Base-by-base conservation (phyloP, 2,329 filamentous ascomycete species). In the Dissoconium aciculare region DNA sequence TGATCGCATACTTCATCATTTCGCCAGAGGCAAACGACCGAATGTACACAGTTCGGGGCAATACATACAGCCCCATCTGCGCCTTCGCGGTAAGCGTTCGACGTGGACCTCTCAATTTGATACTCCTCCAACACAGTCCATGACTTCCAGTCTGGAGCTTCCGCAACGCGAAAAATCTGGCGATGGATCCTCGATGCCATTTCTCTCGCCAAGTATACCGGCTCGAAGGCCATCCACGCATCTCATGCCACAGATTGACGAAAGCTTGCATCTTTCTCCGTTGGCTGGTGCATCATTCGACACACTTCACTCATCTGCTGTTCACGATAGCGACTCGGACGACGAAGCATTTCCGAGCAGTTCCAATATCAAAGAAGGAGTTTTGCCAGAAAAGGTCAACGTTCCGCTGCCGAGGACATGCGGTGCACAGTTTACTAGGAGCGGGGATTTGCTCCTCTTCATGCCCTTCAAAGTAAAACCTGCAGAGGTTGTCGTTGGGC, bases 281-380 rank as follows among this genome's bases (percentile, higher is more conserved):
- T 66, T 58, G 19, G 53, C 59, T 27, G 69, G 76, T 40, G 74
- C 79, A 5, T 71, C 32, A 45, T 59, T 41, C 53, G 57, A 37
- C 41, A 62, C 38, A 55, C 57, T 26, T 53, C 59, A 10, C 40
- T 57, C 33, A 51, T 59, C 29, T 51, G 51, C 27, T 21, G 39
- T 35, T 11, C 33, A 36, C 33, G 46, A 49, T 24, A 46, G 46
- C 30, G 50, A 52, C 32, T 52, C 63, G 21, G 60, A 55, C 16
- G 78, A 80, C 34, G 82, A 89, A 41, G 87, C 81, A 42, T 94
- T 52, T 31, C 44, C 41, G 9, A 41, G 44, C 5, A 40, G 39
- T 12, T 62, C 63, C 39, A 33, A 43, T 37, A 63, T 54, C 15
- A 60, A 66, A 34, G 66, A 66, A 34, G 52, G 64, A 12, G 59